Base-by-base conservation (phyloP, 768 basidiomycete species). In the Amanita subjunquillea region DNA sequence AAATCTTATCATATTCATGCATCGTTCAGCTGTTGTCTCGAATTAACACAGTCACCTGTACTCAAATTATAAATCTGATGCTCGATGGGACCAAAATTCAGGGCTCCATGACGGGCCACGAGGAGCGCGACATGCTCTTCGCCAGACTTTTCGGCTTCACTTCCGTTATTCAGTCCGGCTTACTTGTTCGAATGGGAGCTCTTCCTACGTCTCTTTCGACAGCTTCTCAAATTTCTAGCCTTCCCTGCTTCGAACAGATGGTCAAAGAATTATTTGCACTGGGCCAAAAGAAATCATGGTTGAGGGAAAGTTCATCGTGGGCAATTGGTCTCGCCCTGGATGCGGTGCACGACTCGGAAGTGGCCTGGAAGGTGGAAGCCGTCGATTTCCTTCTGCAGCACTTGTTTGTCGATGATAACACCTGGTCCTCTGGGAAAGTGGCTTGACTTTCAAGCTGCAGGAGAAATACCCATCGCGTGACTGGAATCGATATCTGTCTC, bases 271-370 rank as follows among this genome's bases (percentile, higher is more conserved):
- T 96, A 17, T 57, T 89, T 37, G 72, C 69, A 7, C 68, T 96
- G 41, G 91, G 89, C 22, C 81, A 86, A 59, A 80, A 82, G 62
- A 96, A 94, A 65, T 83, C 84, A 0, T 97, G 93, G 92, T 67
- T 98, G 47, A 75, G 85, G 37, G 95, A 98, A 67, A 87, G 87
- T 61, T 87, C 84, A 12, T 95, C 90, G 87, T 95, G 91, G 81
- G 75, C 81, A 20, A 69, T 94, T 46, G 68, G 74, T 22, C 69
- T 83, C 44, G 83, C 82, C 0, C 58, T 91, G 45, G 80, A 86
- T 55, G 74, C 73, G 10, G 67, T 89, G 38, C 63, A 76, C 45
- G 71, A 67, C 5, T 83, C 80, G 15, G 68, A 78, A 3, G 80
- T 84, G 13, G 54, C 75, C 0, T 96, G 93, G 91, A 85, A 81